These are phyloP conservation scores for Neospermospora avenae DNA, from an alignment of 2,329 filamentous ascomycete genomes.

Conservation along the genomic window DNA sequence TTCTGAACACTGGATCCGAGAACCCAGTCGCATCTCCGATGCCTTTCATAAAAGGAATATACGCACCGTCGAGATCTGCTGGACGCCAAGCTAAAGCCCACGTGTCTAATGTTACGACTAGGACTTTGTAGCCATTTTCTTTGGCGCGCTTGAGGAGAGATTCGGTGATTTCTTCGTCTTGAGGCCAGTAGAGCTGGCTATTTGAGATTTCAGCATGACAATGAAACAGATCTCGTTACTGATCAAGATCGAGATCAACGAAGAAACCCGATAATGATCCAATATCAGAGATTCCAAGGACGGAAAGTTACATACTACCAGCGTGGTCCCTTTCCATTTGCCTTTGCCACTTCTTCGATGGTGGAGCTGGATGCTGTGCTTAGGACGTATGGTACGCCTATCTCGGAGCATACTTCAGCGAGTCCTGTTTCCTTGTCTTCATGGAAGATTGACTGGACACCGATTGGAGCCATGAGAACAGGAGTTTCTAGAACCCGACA, in stretches of 20 bases:
- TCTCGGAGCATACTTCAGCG: conserved; percentile 57
- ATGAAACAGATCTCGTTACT: no score
- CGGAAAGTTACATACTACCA: no score
- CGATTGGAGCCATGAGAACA: conserved; percentile 63
- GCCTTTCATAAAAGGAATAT: conserved; percentile 56
- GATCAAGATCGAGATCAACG: no score
- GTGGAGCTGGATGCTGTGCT: conserved; percentile 60
- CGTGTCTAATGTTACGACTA: conserved; percentile 72
- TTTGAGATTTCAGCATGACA: no score
- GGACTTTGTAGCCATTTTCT: conserved; percentile 57
- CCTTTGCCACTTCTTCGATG: conserved; percentile 64
- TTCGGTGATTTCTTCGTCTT: conserved; percentile 60
- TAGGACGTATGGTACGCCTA: conserved; percentile 63
- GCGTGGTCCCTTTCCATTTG: conserved; percentile 53
- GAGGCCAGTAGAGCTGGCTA: conserved; percentile 74
- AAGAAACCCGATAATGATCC: no score
- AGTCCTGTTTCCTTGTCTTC: conserved; percentile 61
- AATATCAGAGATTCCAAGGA: no score
- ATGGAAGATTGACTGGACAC: conserved; percentile 67
- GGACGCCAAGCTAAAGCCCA: conserved; percentile 68
- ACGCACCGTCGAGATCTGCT: conserved; percentile 61
- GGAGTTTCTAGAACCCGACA: conserved; percentile 36
- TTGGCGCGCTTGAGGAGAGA: conserved; percentile 62
- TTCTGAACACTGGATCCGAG: conserved; percentile 62
- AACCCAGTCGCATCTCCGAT: conserved; percentile 61